Base-by-base conservation (phyloP, 495 filamentous ascomycete genomes). In the Aspergillus carlsbadensis region DNA sequence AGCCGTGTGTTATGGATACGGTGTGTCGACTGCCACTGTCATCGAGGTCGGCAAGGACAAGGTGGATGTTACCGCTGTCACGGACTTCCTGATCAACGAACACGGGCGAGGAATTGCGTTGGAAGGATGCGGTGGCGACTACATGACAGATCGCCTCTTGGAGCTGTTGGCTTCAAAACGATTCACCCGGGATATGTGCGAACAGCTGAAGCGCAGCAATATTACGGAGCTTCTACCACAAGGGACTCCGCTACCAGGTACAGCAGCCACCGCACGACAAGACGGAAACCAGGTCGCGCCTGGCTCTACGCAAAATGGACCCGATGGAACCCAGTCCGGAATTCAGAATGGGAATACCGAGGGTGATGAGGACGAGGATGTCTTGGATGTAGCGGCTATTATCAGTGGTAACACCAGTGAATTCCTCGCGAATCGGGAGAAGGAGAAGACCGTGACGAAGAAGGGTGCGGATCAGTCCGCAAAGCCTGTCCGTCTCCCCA, bases 381-480 rank as follows among this genome's bases (percentile, higher is more conserved):
- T 94, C 4, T 75, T 98, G 13, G 92, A 98, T 66, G 91, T 98
- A 29, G 94, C 94, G 18, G 93, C 86, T 56, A 96, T 98, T 60
- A 92, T 98, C 18, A 91, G 88, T 56, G 95, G 94, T 34, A 90
- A 97, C 73, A 93, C 92, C 39, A 87, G 84, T 51, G 95, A 98
- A 62, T 96, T 91, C 61, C 77, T 98, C 10, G 92, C 91, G 6
- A 89, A 88, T 65, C 88, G 91, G 64, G 95, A 98, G 61, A 91
- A 88, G 70, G 91, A 96, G 65, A 97, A 96, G 75, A 82, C 77
- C 67, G 89, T 3, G 2, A 74, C 76, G n/a, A 89, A 86, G 62
- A 83, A 84, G 40, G 84, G 80, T 13, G 67, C 79, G 15, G 71
- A 74, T 18, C 67, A 68, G 31, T 53, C 70, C 13, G 78, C 79